Conservation (phyloP, 2,329 filamentous ascomycete genomes). For the Diaporthe capsici region DNA sequence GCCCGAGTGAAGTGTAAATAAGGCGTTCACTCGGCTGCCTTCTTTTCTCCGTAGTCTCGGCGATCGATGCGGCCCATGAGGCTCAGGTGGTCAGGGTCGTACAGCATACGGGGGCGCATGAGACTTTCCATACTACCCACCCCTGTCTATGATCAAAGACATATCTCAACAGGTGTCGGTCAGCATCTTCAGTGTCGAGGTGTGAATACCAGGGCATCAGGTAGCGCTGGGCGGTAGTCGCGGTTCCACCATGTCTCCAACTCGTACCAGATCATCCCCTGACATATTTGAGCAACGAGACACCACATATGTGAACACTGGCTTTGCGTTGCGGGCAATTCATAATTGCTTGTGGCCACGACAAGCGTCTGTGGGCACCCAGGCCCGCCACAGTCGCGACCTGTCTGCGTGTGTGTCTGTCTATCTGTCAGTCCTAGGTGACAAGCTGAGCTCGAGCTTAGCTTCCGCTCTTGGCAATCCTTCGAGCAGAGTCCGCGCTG, state of each 20-base stretch:
- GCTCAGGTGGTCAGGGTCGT: slow-evolving; percentile 22
- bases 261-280: slow-evolving; percentile 35
- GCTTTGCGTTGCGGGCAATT: slow-evolving; percentile 1
- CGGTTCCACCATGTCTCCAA: slow-evolving; percentile 14
- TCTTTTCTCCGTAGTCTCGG: not conserved
- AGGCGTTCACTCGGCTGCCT: slow-evolving; percentile 15
- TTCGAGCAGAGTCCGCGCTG: slow-evolving; percentile 5
- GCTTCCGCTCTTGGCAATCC: slow-evolving; percentile 10
- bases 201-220: not conserved
- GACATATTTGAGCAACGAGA: slow-evolving; percentile 36
- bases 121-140: not conserved
- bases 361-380: slow-evolving; percentile 10
- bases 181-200: not conserved
- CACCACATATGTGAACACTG: slow-evolving; percentile 16
- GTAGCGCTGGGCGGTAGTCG: not conserved
- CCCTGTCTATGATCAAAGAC: not conserved
- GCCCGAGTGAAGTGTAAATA: slow-evolving; percentile 19
- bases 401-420: not conserved
- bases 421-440: not conserved
- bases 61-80: slow-evolving; percentile 23
- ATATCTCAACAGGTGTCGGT: not conserved
- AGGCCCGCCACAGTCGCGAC: slow-evolving; percentile 4
- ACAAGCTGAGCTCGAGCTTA: slow-evolving; percentile 19
- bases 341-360: not conserved
- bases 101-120: slow-evolving; percentile 18